Evolutionary conservation across 1,139 yeast genomes (phyloP).

Genomic region (Suhomyces bokatorum): DNA sequence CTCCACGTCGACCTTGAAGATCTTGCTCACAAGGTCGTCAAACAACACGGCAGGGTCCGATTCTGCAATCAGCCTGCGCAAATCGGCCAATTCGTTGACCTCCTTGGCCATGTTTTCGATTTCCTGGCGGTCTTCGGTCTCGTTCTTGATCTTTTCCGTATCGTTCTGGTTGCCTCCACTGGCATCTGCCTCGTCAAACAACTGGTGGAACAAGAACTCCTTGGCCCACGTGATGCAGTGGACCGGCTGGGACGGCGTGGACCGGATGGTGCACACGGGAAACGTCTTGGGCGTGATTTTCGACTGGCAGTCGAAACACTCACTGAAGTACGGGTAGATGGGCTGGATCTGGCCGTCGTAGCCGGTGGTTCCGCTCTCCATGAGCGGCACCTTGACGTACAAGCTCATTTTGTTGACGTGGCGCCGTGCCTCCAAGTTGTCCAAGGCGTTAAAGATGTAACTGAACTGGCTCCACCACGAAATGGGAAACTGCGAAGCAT

Average conservation of each 20-base stretch:
- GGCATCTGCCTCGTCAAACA: slow-evolving; percentile 62
- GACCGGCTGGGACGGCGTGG: slow-evolving; percentile 94
- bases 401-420: slow-evolving; percentile 85
- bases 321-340: slow-evolving; percentile 76
- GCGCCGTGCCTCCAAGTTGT: slow-evolving; percentile 87
- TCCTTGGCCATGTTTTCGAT: slow-evolving; percentile 69
- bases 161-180: slow-evolving; percentile 25
- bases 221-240: slow-evolving; percentile 99
- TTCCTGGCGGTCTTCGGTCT: slow-evolving; percentile 64
- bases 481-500: slow-evolving; percentile 66
- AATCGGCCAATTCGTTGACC: slow-evolving; percentile 69
- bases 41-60: slow-evolving; percentile 24
- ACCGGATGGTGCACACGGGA: slow-evolving; percentile 95
- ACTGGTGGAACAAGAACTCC: slow-evolving; percentile 77
- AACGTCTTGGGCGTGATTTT: slow-evolving; percentile 87
- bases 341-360: slow-evolving; percentile 93
- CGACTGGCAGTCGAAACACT: slow-evolving; percentile 90
- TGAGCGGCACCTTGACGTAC: slow-evolving; percentile 69
- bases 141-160: slow-evolving; percentile 43
- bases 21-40: slow-evolving; percentile 49
- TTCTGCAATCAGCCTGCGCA: slow-evolving; percentile 50
- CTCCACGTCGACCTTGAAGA: slow-evolving; percentile 71
- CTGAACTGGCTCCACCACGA: slow-evolving; percentile 81
- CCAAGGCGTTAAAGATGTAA: slow-evolving; percentile 86
- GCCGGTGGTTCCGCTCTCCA: slow-evolving; percentile 97